Percentiles rank a stretch among this genome's conserved stretches.
Evolutionary conservation across 352 stramenopile genomes (phyloP).

Genomic region (Phytophthora syringae): DNA sequence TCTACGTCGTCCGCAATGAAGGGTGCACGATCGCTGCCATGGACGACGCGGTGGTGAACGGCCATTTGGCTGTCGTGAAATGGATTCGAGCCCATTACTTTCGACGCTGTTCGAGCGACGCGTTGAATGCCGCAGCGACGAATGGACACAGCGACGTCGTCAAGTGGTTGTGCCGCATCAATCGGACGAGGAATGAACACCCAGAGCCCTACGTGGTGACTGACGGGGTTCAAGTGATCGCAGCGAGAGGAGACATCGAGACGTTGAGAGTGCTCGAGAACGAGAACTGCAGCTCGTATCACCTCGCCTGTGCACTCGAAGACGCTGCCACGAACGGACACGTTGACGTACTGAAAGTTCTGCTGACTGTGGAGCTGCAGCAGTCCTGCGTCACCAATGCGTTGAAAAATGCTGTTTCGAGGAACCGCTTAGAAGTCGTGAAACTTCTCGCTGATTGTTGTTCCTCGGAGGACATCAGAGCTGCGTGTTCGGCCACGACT

Average conservation of each 20-base stretch:
- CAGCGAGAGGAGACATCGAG: conserved; percentile 2
- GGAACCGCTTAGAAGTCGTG: background rate
- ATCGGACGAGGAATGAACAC: background rate
- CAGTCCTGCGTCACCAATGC: background rate
- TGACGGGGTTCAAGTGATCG: conserved; percentile 13
- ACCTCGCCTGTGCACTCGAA: background rate
- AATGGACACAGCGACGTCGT: conserved; percentile 27
- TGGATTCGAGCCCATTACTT: conserved; percentile 32
- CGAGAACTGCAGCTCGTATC: background rate
- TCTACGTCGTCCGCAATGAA: conserved; percentile 28
- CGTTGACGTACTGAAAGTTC: conserved; percentile 12
- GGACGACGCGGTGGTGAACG: conserved; percentile 24
- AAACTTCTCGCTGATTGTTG: background rate
- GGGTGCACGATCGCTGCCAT: conserved; percentile 30
- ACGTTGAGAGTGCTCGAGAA: background rate
- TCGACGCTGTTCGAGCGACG: conserved; percentile 22
- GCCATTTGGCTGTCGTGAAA: conserved; percentile 30
- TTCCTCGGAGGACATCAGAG: conserved; percentile 1
- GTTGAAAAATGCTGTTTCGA: conserved; percentile 1
- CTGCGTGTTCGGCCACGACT: background rate
- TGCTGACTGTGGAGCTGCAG: conserved; percentile 16
- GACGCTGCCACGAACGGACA: background rate
- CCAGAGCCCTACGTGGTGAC: background rate
- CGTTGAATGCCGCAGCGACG: conserved; percentile 27
- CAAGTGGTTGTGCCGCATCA: background rate